Evolutionary conservation across 2,329 filamentous ascomycete species (phyloP).

Genomic region (Cercospora canescens): DNA sequence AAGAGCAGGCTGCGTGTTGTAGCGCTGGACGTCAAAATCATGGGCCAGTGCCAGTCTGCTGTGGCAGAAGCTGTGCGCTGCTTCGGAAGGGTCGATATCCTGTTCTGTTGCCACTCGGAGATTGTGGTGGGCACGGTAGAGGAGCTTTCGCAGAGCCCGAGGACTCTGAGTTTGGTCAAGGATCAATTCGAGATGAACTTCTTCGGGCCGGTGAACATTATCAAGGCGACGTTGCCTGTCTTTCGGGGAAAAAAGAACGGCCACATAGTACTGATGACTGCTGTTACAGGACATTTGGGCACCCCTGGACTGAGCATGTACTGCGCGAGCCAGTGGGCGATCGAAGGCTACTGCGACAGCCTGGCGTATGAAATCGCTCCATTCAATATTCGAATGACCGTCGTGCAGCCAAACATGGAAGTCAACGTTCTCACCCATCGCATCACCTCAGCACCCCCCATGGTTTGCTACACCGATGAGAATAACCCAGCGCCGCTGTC

Average conservation of each 20-base stretch:
- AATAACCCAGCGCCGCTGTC: slow-evolving; percentile 77
- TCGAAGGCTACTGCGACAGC: slow-evolving; percentile 93
- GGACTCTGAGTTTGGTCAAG: slow-evolving; percentile 75
- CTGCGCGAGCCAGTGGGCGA: slow-evolving; percentile 88
- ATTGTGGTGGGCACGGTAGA: slow-evolving; percentile 89
- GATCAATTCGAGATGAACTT: slow-evolving; percentile 95
- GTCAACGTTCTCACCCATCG: slow-evolving; percentile 84
- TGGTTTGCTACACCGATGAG: slow-evolving; percentile 67
- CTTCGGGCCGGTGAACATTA: slow-evolving; percentile 94
- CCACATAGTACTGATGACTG: slow-evolving; percentile 86
- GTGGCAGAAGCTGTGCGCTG: slow-evolving; percentile 81
- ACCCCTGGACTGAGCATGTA: slow-evolving; percentile 90
- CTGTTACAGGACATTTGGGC: slow-evolving; percentile 87
- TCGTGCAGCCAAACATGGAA: slow-evolving; percentile 94
- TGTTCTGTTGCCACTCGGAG: slow-evolving; percentile 87
- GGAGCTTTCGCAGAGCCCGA: slow-evolving; percentile 73
- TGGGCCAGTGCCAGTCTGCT: slow-evolving; percentile 77
- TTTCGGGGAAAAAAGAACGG: slow-evolving; percentile 80
- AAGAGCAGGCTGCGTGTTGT: slow-evolving; percentile 70
- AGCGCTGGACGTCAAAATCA: slow-evolving; percentile 59
- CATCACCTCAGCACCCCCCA: slow-evolving; percentile 78
- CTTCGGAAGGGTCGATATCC: slow-evolving; percentile 85
- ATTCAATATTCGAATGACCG: slow-evolving; percentile 94
- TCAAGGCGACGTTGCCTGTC: slow-evolving; percentile 80
- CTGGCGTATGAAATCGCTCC: slow-evolving; percentile 93